Evolutionary conservation across 148 eudicot genomes (phyloP).

Genomic region (Euryodendron excelsum): DNA sequence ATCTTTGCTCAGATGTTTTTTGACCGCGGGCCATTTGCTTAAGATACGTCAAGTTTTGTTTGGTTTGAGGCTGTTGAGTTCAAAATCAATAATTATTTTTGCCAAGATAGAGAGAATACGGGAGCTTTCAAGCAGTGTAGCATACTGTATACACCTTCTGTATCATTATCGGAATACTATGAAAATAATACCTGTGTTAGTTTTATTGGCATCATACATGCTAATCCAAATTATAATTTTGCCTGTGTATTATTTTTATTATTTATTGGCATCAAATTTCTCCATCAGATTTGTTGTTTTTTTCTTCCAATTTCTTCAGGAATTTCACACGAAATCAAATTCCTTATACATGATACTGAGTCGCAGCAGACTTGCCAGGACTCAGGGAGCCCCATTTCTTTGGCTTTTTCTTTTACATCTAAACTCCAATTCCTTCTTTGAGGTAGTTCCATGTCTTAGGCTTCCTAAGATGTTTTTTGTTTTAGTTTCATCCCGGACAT

Average conservation of each 20-base stretch:
- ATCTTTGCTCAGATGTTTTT: not conserved
- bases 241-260: not conserved
- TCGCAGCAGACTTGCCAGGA: conserved; percentile 96
- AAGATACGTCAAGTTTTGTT: not conserved
- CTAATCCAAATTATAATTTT: not conserved
- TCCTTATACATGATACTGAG: conserved; percentile 92
- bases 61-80: not conserved
- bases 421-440: conserved; percentile 92
- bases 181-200: not conserved
- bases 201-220: not conserved
- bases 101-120: not conserved
- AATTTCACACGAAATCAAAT: conserved; percentile 90
- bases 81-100: not conserved
- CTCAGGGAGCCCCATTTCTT: conserved; percentile 95
- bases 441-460: conserved; percentile 43
- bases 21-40: not conserved
- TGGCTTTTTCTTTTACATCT: conserved; percentile 95
- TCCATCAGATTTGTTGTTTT: not conserved
- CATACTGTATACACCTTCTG: too few species aligned
- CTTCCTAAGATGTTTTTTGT: not conserved
- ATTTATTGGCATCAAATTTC: not conserved
- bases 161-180: not conserved
- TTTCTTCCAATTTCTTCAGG: conserved; percentile 46
- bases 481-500: not conserved
- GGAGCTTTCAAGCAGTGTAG: not conserved